These are phyloP conservation scores for Pyricularia sp. DNA, from an alignment of 2,329 filamentous ascomycete species.

Conservation along the genomic window DNA sequence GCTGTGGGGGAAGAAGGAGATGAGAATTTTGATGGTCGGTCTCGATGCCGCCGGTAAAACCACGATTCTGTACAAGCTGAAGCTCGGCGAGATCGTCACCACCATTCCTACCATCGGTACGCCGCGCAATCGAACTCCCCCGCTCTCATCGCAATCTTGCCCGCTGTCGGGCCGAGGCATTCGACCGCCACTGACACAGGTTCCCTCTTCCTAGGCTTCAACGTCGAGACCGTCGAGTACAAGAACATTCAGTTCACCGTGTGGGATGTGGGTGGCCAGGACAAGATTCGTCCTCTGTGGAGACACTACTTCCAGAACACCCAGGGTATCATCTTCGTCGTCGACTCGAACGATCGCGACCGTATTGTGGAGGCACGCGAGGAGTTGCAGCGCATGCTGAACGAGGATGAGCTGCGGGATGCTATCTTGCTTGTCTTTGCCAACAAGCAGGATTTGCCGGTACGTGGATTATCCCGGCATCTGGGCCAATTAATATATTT, in stretches of 20 bases:
- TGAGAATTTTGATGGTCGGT: slow-evolving; percentile 99
- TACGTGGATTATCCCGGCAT: slow-evolving; percentile 35
- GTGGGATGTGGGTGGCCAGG: slow-evolving; percentile 99
- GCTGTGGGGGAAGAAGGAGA: slow-evolving; percentile 99
- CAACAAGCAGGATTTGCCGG: slow-evolving; percentile 99
- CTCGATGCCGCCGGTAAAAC: slow-evolving; percentile 99
- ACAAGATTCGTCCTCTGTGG: slow-evolving; percentile 99
- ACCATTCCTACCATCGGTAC: slow-evolving; percentile 97
- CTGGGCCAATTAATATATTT: slow-evolving; percentile 14
- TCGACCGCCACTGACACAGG: background rate
- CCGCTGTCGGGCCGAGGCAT: background rate
- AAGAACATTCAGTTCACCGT: slow-evolving; percentile 99
- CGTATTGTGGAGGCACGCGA: slow-evolving; percentile 95
- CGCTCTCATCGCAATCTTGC: background rate
- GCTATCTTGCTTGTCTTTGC: slow-evolving; percentile 95
- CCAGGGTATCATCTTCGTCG: slow-evolving; percentile 99
- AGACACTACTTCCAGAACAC: slow-evolving; percentile 99
- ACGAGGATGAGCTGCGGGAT: slow-evolving; percentile 97
- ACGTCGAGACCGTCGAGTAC: slow-evolving; percentile 99
- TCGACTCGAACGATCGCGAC: slow-evolving; percentile 97
- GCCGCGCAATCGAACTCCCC: slow-evolving; percentile 16
- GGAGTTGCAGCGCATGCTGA: slow-evolving; percentile 96
- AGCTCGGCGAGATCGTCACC: slow-evolving; percentile 98
- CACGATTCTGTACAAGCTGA: slow-evolving; percentile 99
- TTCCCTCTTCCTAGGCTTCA: slow-evolving; percentile 62